Evolutionary conservation across 495 filamentous ascomycete species (phyloP).

Genomic region (Aspergillus heteromorphus): DNA sequence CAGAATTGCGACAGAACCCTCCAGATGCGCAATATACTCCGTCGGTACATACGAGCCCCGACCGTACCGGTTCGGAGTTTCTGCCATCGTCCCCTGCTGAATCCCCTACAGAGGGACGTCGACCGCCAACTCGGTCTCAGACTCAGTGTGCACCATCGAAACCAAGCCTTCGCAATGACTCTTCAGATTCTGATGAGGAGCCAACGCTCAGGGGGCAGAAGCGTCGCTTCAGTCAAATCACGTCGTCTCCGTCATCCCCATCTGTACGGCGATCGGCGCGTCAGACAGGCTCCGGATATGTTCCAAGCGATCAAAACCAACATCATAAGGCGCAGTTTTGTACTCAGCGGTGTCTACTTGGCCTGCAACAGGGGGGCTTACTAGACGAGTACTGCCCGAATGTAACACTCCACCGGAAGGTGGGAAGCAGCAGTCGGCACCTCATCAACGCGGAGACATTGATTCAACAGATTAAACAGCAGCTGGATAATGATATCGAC

Average conservation of each 20-base stretch:
- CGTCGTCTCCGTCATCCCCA: no score
- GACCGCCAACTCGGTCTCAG: neutral
- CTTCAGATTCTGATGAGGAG: no score
- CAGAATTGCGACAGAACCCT: constrained; percentile 10
- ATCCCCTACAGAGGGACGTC: constrained; percentile 12
- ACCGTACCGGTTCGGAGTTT: constrained; percentile 10
- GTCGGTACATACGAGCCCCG: neutral
- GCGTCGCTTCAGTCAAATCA: no score
- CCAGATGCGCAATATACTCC: neutral
- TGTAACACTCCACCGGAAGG: constrained; percentile 17
- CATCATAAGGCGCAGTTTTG: neutral
- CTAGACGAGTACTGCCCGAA: constrained; percentile 38
- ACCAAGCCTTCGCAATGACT: neutral
- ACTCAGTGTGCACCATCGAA: neutral
- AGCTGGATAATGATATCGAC: constrained; percentile 28
- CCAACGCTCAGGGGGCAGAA: no score
- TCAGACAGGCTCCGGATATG: no score
- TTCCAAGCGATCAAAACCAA: neutral
- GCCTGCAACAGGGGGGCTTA: constrained; percentile 22
- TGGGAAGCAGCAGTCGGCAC: constrained; percentile 2
- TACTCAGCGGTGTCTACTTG: constrained; percentile 36
- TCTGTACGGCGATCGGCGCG: no score
- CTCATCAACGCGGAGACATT: constrained; percentile 5
- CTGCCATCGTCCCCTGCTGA: constrained; percentile 12
- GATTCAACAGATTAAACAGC: constrained; percentile 13